Percentiles rank a stretch among this genome's conserved stretches.
Evolutionary conservation across 1,139 yeast genomes (phyloP).

Genomic region (Candida frijolesensis): DNA sequence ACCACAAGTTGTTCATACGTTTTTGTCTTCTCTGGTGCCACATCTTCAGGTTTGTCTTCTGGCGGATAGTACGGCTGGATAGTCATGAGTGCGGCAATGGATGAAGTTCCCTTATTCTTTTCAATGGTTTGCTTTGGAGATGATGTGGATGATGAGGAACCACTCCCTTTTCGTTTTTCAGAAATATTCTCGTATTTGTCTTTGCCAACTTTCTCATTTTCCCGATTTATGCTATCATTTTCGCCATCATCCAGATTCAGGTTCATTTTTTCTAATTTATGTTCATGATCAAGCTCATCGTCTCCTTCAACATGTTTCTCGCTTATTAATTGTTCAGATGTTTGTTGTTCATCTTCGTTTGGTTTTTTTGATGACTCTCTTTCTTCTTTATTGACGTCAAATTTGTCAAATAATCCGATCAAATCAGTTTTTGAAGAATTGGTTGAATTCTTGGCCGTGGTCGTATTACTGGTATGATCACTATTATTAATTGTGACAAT

Average conservation of each 20-base stretch:
- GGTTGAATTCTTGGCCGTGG: constrained; percentile 4
- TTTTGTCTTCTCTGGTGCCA: neutral
- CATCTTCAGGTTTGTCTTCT: constrained; percentile 1
- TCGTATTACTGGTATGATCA: neutral
- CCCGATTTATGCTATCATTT: neutral
- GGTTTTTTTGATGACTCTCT: constrained; percentile 8
- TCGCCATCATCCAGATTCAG: constrained; percentile 10
- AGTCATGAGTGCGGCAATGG: constrained; percentile 14
- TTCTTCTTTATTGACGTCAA: constrained; percentile 26
- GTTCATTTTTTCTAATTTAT: constrained; percentile 12
- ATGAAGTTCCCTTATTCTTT: constrained; percentile 5
- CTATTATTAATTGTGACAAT: constrained; percentile 26
- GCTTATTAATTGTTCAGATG: constrained; percentile 4
- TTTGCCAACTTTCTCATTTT: neutral
- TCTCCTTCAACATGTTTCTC: constrained; percentile 15
- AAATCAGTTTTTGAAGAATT: constrained; percentile 27
- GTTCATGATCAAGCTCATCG: constrained; percentile 6
- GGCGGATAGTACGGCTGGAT: constrained; percentile 17
- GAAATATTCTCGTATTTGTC: neutral
- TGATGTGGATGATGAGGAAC: constrained; percentile 3
- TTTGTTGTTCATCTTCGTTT: constrained; percentile 7
- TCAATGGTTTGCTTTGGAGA: constrained; percentile 11
- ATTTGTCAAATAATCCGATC: constrained; percentile 44
- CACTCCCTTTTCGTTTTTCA: neutral
- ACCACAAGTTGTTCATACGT: neutral